Evolutionary conservation across 192 early-diverging fungal species (phyloP).

Genomic region (Rhizoclosmatium sp.): DNA sequence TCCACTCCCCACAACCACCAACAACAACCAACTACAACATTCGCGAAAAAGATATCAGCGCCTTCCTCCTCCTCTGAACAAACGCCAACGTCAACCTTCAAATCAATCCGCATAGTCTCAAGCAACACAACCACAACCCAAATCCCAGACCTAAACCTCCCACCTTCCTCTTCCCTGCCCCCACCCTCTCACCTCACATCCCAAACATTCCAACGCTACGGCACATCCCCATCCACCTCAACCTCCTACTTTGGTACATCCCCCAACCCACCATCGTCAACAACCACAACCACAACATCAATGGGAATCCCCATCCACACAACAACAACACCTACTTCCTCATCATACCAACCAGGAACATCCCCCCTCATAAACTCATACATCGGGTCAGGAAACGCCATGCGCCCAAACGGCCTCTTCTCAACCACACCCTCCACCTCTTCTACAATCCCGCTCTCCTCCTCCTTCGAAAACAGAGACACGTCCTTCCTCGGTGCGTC

Average conservation of each 20-base stretch:
- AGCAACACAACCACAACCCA: neutral
- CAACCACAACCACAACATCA: neutral
- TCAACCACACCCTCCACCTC: conserved; percentile 8
- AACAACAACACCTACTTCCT: neutral
- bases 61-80: conserved; percentile 6
- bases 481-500: neutral
- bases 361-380: conserved; percentile 33
- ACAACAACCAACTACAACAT: neutral
- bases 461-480: neutral
- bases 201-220: neutral
- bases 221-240: neutral
- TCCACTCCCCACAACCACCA: too few relatives aligned
- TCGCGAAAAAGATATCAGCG: neutral
- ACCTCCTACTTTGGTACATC: neutral
- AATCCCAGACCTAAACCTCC: conserved; percentile 12
- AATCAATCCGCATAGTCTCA: neutral
- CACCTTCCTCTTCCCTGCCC: neutral
- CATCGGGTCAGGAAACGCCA: conserved; percentile 31
- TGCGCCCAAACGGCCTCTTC: conserved; percentile 35
- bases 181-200: neutral
- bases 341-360: conserved; percentile 12
- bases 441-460: neutral
- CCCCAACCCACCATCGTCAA: neutral
- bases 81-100: conserved; percentile 15
- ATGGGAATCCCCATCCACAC: neutral